Evolutionary conservation across 768 basidiomycete genomes (phyloP), one percentile per base, ranked within the genome.

Genomic region (Hemileccinum impolitum): DNA sequence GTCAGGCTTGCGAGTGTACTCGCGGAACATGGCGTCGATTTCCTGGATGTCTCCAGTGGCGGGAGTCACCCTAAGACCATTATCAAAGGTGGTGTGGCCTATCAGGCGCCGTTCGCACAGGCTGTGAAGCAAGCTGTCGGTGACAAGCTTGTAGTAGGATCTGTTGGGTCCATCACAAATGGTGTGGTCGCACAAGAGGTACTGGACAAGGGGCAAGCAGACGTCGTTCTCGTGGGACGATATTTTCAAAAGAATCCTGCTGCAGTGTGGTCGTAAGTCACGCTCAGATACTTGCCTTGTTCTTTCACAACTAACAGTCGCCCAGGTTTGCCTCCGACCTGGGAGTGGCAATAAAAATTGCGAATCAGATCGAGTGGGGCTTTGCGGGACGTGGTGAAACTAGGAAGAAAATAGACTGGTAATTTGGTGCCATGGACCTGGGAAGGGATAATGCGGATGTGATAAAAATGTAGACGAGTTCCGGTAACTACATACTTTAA

Each of bases 21-120:
- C 15, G 72, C 72, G 15, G 74, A 78, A 13, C 75, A 81, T 39
- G 87, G 87, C 6, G 77, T 91, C 44, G 90, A 91, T 63, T 70
- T 92, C 31, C 67, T 92, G 40, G 90, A 92, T 55, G 77, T 87
- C 31, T 85, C 82, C 4, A 74, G 76, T 0, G 87, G 81, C 3
- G 90, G 88, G 1, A 79, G 75, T 43, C 69, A 75, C 49, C 62
- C 73, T 2, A 56, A 60, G 37, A 78, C 79, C 50, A 30, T 50
- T 6, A 13, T 59, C 7, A 61, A 56, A 15, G 13, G n/a, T 1
- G 53, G 50, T 2, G 11, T 64, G 6, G 73, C 72, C 2, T 81
- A 76, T 54, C 82, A 89, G 67, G 78, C 81, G 0, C 78, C 72
- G 0, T 79, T 82, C 50, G 76, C 82, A 0, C 70, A 72, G 17